A percentile compares a stretch with the other conserved stretches of the same genome.
These are phyloP conservation scores for Babesia ovata DNA, from an alignment of 169 alveolate genomes.

Conservation along the genomic window DNA sequence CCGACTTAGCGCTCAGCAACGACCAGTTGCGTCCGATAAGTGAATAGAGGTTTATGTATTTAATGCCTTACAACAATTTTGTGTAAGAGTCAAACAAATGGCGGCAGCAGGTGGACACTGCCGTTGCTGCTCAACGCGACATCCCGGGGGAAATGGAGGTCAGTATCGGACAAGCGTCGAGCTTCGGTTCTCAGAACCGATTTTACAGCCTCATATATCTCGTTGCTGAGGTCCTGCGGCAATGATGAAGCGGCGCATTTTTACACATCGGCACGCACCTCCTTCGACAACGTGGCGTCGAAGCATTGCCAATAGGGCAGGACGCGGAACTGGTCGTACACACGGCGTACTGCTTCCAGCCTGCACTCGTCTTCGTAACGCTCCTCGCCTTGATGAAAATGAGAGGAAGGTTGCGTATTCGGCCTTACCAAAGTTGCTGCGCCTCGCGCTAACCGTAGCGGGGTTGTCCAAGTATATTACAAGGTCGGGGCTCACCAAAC, in stretches of 20 bases:
- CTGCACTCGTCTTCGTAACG: constrained; percentile 35
- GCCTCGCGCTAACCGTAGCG: constrained; percentile 24
- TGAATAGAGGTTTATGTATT: too few relatives aligned
- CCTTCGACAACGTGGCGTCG: constrained; percentile 30
- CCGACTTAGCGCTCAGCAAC: too few relatives aligned
- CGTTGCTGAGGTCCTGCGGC: neutral
- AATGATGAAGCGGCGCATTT: neutral
- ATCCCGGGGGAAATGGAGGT: constrained; percentile 27
- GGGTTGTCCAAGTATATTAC: constrained; percentile 58
- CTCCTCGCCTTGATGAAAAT: constrained; percentile 22
- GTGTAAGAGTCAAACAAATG: constrained; percentile 6
- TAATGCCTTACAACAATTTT: too few relatives aligned
- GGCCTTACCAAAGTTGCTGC: constrained; percentile 61
- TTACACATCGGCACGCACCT: constrained; percentile 9
- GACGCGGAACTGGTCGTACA: constrained; percentile 37
- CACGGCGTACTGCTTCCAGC: constrained; percentile 41
- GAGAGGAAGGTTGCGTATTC: neutral
- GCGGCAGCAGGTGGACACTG: constrained; percentile 25
- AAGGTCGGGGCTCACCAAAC: constrained; percentile 59
- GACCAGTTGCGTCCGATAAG: too few relatives aligned
- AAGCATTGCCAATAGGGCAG: constrained; percentile 59
- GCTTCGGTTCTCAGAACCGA: constrained; percentile 4
- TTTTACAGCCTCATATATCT: constrained; percentile 3
- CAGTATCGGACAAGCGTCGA: constrained; percentile 26
- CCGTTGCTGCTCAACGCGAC: neutral